These are phyloP conservation scores for Penicillium psychrosexuale DNA, from an alignment of 2,329 filamentous ascomycete genomes.

Conservation along the genomic window DNA sequence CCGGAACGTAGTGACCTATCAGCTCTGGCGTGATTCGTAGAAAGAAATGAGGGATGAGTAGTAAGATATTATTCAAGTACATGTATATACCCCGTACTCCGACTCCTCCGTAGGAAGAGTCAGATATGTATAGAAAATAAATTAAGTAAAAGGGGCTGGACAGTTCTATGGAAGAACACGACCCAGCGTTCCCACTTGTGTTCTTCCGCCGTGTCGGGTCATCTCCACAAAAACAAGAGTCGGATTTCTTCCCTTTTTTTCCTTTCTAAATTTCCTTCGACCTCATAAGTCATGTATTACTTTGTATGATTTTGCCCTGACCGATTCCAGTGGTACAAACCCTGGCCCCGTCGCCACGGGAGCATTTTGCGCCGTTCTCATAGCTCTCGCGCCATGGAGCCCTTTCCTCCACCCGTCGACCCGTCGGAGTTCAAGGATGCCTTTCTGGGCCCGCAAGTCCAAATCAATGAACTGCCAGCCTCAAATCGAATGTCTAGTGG, in stretches of 20 bases:
- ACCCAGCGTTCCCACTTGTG: constrained; percentile 2
- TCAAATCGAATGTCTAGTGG: constrained; percentile 10
- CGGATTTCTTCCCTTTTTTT: constrained; percentile 7
- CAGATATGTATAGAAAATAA: neutral
- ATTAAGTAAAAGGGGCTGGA: neutral
- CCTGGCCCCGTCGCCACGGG: constrained; percentile 11
- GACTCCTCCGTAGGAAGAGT: neutral
- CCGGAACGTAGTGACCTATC: constrained; percentile 17
- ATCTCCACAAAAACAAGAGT: constrained; percentile 27
- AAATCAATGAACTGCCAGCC: constrained; percentile 16
- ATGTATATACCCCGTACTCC: neutral
- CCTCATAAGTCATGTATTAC: constrained; percentile 3
- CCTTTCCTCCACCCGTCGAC: constrained; percentile 15
- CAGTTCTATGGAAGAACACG: neutral
- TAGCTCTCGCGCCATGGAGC: constrained; percentile 22
- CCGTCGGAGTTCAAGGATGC: constrained; percentile 15
- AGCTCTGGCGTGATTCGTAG: neutral
- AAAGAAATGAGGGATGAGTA: neutral
- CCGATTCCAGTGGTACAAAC: constrained; percentile 8
- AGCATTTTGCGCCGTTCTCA: constrained; percentile 1
- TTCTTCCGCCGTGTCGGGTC: constrained; percentile 19
- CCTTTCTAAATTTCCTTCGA: neutral
- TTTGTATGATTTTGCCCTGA: constrained; percentile 14
- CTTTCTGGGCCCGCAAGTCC: constrained; percentile 18
- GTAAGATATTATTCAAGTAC: neutral